Evolutionary conservation across 2,329 filamentous ascomycete species (phyloP).

Genomic region (Microdochium nivale): DNA sequence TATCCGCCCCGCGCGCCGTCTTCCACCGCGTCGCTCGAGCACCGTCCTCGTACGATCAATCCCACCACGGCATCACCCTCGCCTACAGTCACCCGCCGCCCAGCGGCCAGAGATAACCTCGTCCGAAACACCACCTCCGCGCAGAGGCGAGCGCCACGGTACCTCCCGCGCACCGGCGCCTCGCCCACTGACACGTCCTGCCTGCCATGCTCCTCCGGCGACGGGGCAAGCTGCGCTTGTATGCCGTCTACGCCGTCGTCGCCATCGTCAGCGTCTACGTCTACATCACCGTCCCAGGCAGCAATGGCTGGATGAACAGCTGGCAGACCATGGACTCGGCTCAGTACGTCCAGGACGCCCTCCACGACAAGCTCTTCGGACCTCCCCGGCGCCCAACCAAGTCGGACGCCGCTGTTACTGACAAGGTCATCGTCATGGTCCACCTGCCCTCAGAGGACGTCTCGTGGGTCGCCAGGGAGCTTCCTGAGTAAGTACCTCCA

Average conservation of each 20-base stretch:
- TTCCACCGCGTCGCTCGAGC: no score
- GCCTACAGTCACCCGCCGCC: no score
- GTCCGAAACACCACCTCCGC: background rate
- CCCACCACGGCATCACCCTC: no score
- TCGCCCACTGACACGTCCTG: background rate
- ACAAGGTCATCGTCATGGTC: background rate
- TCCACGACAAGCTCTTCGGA: background rate
- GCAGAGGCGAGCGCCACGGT: background rate
- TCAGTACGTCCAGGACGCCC: background rate
- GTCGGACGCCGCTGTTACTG: background rate
- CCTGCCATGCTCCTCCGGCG: background rate
- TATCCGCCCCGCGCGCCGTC: no score
- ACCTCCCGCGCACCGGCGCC: background rate
- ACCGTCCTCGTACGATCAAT: no score
- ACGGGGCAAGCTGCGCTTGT: background rate
- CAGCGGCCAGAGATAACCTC: no score
- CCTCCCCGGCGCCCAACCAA: background rate
- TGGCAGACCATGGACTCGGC: conserved; percentile 1
- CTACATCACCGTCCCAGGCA: background rate
- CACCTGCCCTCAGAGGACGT: background rate
- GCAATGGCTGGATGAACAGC: background rate
- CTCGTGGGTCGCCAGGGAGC: background rate
- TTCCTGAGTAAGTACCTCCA: background rate
- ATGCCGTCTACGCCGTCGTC: background rate
- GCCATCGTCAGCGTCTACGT: background rate